phyloP scores from a whole-genome alignment of 768 basidiomycete species.

The Podaxis sp. region DNA sequence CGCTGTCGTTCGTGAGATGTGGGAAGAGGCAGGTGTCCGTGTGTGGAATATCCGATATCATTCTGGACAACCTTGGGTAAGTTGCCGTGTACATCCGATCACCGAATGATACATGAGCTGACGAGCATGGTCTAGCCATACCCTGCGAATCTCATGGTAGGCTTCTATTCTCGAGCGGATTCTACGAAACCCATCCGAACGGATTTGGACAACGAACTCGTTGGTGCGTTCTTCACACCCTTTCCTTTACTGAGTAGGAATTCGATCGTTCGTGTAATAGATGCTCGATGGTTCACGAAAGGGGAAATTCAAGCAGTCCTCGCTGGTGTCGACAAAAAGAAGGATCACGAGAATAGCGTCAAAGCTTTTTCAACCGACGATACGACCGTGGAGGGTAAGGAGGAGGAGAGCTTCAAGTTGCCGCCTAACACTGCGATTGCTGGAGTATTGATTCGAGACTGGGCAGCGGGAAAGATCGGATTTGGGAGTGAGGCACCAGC shows the following conservation, averaged over 20 bases:
- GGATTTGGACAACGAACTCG: slow-evolving; percentile 95
- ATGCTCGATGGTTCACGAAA: slow-evolving; percentile 86
- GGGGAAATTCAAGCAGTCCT: slow-evolving; percentile 66
- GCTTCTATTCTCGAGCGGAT: slow-evolving; percentile 80
- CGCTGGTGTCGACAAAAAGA: slow-evolving; percentile 34
- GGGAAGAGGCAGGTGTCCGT: slow-evolving; percentile 93
- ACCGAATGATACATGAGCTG: neutral
- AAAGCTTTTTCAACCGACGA: slow-evolving; percentile 28
- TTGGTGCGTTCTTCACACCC: slow-evolving; percentile 47
- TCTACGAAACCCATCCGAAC: slow-evolving; percentile 67
- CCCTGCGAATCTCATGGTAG: slow-evolving; percentile 88
- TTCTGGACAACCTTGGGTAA: slow-evolving; percentile 82
- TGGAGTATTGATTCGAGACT: slow-evolving; percentile 79
- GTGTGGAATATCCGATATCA: slow-evolving; percentile 84
- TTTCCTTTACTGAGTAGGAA: neutral
- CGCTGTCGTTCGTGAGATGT: slow-evolving; percentile 86
- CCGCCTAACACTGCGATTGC: slow-evolving; percentile 77
- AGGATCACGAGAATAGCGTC: neutral
- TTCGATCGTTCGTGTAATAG: slow-evolving; percentile 33
- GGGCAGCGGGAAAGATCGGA: slow-evolving; percentile 60
- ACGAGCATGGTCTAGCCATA: slow-evolving; percentile 55
- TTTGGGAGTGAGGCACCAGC: slow-evolving; percentile 18
- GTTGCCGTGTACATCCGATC: slow-evolving; percentile 14
- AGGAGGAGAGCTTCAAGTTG: slow-evolving; percentile 55
- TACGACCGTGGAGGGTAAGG: slow-evolving; percentile 18